phyloP scores from a whole-genome alignment of 495 filamentous ascomycete species.

The Lindgomyces ingoldianus region DNA sequence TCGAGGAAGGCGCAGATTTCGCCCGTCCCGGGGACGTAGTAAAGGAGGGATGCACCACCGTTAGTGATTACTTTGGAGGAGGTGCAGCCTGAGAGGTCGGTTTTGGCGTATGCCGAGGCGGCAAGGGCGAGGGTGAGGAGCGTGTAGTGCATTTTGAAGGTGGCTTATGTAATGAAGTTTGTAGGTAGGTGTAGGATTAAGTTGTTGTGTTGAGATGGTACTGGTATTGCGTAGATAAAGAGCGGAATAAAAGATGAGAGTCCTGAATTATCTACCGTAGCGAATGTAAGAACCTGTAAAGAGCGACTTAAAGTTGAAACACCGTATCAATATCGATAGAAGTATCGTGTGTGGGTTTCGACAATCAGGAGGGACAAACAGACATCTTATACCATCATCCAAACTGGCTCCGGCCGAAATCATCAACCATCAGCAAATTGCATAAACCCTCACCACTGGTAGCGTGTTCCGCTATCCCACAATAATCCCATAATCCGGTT shows the following conservation, averaged over 20 bases:
- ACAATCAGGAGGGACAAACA: too few relatives aligned
- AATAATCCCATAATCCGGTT: too few relatives aligned
- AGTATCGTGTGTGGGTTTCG: too few relatives aligned
- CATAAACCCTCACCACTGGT: not conserved
- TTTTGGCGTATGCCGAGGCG: slow-evolving; percentile 46
- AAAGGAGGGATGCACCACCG: slow-evolving; percentile 45
- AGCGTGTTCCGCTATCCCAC: not conserved
- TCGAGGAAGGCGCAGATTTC: slow-evolving; percentile 63
- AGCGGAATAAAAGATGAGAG: not conserved
- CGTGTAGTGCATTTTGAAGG: slow-evolving; percentile 12
- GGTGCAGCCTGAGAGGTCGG: slow-evolving; percentile 52
- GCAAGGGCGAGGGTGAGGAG: slow-evolving; percentile 18
- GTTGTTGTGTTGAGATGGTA: not conserved
- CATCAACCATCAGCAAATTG: not conserved
- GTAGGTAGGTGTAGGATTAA: not conserved
- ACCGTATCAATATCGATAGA: not conserved
- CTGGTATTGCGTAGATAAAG: slow-evolving; percentile 4
- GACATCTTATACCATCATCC: not conserved
- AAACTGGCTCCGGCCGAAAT: not conserved
- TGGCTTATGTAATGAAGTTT: not conserved
- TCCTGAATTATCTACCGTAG: not conserved
- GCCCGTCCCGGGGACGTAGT: slow-evolving; percentile 57
- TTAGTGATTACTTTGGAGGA: slow-evolving; percentile 42
- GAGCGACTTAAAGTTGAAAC: not conserved
- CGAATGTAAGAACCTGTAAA: not conserved